A percentile compares a stretch with the other conserved stretches of the same genome.
Evolutionary conservation across 179 eudicot genomes (phyloP).

Genomic region (Carnegiea gigantea): DNA sequence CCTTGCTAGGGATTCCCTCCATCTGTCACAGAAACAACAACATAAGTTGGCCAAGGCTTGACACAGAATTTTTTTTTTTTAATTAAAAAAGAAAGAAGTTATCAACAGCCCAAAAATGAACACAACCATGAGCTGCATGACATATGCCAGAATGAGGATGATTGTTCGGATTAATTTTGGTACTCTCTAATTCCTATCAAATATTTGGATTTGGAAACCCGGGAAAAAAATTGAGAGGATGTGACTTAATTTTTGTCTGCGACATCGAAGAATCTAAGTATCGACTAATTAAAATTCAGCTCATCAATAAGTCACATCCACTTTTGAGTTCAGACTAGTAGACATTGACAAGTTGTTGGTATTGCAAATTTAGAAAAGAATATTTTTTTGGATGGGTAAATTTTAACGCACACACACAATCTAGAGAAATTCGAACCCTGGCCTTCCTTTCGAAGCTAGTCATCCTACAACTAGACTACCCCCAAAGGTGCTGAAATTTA

Average conservation of each 20-base stretch:
- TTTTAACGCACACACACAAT: too few relatives aligned
- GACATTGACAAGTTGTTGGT: neutral
- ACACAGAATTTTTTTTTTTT: too few relatives aligned
- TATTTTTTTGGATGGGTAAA: neutral
- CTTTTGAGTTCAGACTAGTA: neutral
- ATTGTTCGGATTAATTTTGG: neutral
- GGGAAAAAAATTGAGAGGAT: neutral
- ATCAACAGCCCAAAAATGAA: neutral
- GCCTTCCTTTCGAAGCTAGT: too few relatives aligned
- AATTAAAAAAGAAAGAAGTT: neutral
- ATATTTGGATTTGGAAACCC: neutral
- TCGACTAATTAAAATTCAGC: neutral
- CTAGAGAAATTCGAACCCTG: too few relatives aligned
- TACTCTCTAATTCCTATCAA: neutral
- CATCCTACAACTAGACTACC: too few relatives aligned
- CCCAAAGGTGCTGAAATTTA: too few relatives aligned
- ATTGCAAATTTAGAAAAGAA: neutral
- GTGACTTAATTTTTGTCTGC: neutral
- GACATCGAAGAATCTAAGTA: neutral
- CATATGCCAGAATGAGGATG: constrained; percentile 9
- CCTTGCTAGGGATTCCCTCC: constrained; percentile 86
- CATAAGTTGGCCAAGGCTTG: too few relatives aligned
- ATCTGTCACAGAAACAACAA: constrained; percentile 46
- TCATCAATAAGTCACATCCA: neutral
- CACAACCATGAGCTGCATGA: neutral